phyloP scores from a whole-genome alignment of 768 basidiomycete species.

The Polyporus arcularius region DNA sequence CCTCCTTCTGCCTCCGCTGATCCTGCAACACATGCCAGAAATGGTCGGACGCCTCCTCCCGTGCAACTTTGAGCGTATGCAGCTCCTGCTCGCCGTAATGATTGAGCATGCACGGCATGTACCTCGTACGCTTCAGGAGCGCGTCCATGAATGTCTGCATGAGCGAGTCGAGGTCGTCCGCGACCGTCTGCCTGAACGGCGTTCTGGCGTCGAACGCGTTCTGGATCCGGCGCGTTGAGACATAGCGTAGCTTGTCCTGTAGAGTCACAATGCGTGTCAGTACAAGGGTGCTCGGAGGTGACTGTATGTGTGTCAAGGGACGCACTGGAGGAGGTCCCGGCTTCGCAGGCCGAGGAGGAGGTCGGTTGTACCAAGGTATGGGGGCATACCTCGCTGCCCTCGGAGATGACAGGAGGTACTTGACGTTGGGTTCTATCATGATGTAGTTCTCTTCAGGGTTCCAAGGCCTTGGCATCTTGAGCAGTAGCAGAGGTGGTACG shows the following conservation, averaged over 20 bases:
- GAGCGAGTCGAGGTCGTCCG: constrained; percentile 17
- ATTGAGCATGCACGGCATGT: not conserved
- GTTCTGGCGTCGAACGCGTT: not conserved
- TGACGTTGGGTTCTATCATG: constrained; percentile 12
- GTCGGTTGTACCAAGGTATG: constrained; percentile 6
- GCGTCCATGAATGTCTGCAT: constrained; percentile 4
- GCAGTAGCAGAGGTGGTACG: no score
- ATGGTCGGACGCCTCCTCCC: not conserved
- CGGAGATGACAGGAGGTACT: constrained; percentile 1
- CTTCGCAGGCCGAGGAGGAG: not conserved
- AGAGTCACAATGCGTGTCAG: no score
- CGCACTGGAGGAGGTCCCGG: constrained; percentile 1
- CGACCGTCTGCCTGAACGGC: constrained; percentile 1
- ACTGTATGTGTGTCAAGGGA: not conserved
- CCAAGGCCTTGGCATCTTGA: not conserved
- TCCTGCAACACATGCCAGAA: not conserved
- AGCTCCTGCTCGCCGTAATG: not conserved
- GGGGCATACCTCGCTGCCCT: not conserved
- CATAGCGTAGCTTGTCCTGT: constrained; percentile 13
- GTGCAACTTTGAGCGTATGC: not conserved
- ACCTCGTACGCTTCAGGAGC: constrained; percentile 1
- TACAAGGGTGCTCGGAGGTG: not conserved
- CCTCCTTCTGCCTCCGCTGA: not conserved
- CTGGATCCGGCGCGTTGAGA: constrained; percentile 2
- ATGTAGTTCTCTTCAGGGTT: constrained; percentile 9